Percentiles rank a stretch among this genome's conserved stretches.
Evolutionary conservation across 176 grass and related monocot genomes (phyloP).

Genomic region (Musa acuminata): DNA sequence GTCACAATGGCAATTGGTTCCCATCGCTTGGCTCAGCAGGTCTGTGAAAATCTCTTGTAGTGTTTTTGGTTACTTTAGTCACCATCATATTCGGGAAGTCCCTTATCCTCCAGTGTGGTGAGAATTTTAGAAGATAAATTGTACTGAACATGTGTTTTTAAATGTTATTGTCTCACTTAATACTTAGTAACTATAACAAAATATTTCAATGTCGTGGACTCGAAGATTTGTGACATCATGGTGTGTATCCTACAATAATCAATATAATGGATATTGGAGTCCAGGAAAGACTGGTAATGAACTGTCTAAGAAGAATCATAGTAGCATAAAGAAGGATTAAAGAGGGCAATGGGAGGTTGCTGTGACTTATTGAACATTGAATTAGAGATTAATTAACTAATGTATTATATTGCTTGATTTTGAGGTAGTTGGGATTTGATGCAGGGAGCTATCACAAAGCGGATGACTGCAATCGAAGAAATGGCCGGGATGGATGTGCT

Average conservation of each 20-base stretch:
- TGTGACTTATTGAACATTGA: too few relatives aligned
- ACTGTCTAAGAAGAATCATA: not conserved
- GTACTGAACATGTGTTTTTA: too few relatives aligned
- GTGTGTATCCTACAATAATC: not conserved
- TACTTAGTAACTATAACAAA: too few relatives aligned
- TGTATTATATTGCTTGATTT: constrained; percentile 10
- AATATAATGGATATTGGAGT: not conserved
- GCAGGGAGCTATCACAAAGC: constrained; percentile 83
- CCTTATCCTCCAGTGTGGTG: not conserved
- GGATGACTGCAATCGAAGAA: constrained; percentile 92
- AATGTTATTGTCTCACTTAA: too few relatives aligned
- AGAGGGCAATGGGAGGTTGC: too few relatives aligned
- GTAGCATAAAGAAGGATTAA: too few relatives aligned
- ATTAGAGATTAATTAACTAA: constrained; percentile 4
- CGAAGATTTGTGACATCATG: too few relatives aligned
- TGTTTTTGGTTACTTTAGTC: not conserved
- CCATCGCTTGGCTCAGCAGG: constrained; percentile 75
- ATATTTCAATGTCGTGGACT: too few relatives aligned
- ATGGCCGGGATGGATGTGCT: constrained; percentile 92
- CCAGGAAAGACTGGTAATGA: too few relatives aligned
- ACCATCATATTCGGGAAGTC: too few relatives aligned
- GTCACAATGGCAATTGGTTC: constrained; percentile 95
- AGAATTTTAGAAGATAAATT: too few relatives aligned
- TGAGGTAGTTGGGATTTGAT: constrained; percentile 28
- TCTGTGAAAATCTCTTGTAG: constrained; percentile 5